phyloP scores from a whole-genome alignment of 2,329 filamentous ascomycete genomes.

The Endoconidiophora laricicola region DNA sequence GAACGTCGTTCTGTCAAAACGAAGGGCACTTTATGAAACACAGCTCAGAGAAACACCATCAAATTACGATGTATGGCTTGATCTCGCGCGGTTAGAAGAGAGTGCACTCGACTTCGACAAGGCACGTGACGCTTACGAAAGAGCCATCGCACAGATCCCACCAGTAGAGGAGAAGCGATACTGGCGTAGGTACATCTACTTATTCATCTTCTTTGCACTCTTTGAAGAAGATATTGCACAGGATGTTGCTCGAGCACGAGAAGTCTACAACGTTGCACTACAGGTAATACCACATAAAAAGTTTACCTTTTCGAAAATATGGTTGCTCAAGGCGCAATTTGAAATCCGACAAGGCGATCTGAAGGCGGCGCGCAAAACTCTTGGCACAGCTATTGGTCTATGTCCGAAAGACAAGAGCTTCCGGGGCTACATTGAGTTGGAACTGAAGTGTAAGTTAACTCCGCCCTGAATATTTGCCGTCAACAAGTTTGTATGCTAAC shows the following conservation, averaged over 20 bases:
- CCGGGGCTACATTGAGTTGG: slow-evolving; percentile 81
- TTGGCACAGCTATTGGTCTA: slow-evolving; percentile 81
- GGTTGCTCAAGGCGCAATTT: slow-evolving; percentile 86
- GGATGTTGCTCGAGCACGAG: slow-evolving; percentile 60
- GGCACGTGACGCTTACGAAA: slow-evolving; percentile 84
- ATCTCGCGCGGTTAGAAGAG: slow-evolving; percentile 84
- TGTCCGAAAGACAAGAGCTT: slow-evolving; percentile 94
- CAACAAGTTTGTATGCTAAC: neutral
- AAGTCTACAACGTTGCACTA: slow-evolving; percentile 82
- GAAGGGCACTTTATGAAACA: slow-evolving; percentile 84
- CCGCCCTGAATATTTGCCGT: neutral
- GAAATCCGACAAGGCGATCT: slow-evolving; percentile 79
- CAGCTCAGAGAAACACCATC: slow-evolving; percentile 85
- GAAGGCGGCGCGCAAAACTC: slow-evolving; percentile 63
- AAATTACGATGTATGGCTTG: slow-evolving; percentile 96
- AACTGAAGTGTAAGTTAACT: slow-evolving; percentile 44
- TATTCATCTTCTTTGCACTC: slow-evolving; percentile 94
- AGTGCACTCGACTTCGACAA: slow-evolving; percentile 64
- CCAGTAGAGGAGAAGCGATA: slow-evolving; percentile 93
- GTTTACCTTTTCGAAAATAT: slow-evolving; percentile 94
- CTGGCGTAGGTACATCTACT: slow-evolving; percentile 92
- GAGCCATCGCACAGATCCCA: slow-evolving; percentile 86
- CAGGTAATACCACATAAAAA: slow-evolving; percentile 84
- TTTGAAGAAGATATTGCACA: slow-evolving; percentile 83
- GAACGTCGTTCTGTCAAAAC: slow-evolving; percentile 87